Base-by-base conservation (phyloP, 1,284 basidiomycete species). In the Leccinum angustisporum region DNA sequence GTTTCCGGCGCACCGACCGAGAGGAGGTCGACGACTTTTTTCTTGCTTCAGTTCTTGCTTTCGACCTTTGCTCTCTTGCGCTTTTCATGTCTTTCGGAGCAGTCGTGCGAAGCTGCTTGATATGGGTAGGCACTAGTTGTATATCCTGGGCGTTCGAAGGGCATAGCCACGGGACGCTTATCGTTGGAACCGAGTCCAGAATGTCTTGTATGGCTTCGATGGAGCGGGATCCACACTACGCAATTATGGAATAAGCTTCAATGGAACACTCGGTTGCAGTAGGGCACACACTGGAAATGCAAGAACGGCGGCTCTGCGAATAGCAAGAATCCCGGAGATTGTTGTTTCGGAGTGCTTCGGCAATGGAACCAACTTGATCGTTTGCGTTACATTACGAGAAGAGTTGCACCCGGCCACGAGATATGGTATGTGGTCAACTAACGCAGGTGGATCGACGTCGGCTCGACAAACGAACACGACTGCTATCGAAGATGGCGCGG, bases 101-200 rank as follows among this genome's bases (percentile, higher is more conserved):
- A 25, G 87, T 87, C 0, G 94, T 96, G 25, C 83, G 83, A n/a
- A 95, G 75, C 63, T 94, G 93, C 72, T 96, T 97, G 71, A 95
- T 82, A 68, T 92, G 89, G 0, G 94, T 91, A 5, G 90, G 86
- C 46, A 91, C 78, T n/a, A 87, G 75, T 30, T 71, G 65, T 63
- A 52, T 65, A 57, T n/a, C 48, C n/a, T 48, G 56, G 18, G 53
- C 34, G 11, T 56, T 59, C 9, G 65, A 51, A 34, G 67, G 65
- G 21, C 70, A 71, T 11, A 90, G 79, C 90, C 90, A 94, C n/a
- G 84, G 77, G 3, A 88, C 88, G 25, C 79, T 77, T 13, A 88
- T 69, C 31, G 78, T 71, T 16, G 85, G 85, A 56, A 86, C 75
- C 58, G 76, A 78, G 62, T 76, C 74, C n/a, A 89, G 65, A 52